Base-by-base conservation (phyloP, 2,329 filamentous ascomycete genomes). In the Keithomyces neogunnii region DNA sequence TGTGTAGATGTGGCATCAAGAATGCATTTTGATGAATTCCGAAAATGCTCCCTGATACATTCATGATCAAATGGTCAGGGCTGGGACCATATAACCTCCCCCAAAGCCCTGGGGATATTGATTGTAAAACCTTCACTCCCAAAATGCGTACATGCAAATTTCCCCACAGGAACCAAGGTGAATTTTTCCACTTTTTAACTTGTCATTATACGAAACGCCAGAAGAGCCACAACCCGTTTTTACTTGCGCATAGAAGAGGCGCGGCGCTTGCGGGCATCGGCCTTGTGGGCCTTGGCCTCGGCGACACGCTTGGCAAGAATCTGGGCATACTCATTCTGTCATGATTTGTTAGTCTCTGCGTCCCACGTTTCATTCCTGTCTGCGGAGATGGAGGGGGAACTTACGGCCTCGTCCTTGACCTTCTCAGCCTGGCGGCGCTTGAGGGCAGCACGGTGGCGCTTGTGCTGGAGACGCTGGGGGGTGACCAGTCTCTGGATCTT, bases 401-500 rank as follows among this genome's bases (percentile, higher is more conserved):
- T 72, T 89, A 96, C 93, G 71, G 93, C 93, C 82, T 95, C 92
- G 73, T 99, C 93, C 85, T 96, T 96, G 80, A 89, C 84, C 77
- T 91, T 88, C 82, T 99, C 93, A 69, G 91, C 79, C 72, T 90
- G 89, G 76, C 93, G 92, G 75, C 92, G 89, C 90, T 99, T 99
- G 79, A 99, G 87, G 69, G 93, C 92, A 69, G 95, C 80, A 67
- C 91, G 84, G 83, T 97, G 93, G 70, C 93, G 90, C 89, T 97
- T 99, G 88, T 96, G 93, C 85, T 99, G 93, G 72, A 99, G 90
- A 75, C 93, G 93, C 81, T 97, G 93, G 74, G 93, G 93, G 70
- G 93, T 99, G 68, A 99, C 90, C 68, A 99, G 89, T 74, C 93
- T 89, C 86, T 99, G 93, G 80, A 99, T 99, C 84, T 92, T 95